Conservation (phyloP, 2,329 filamentous ascomycete species). For the Geosmithia morbida region DNA sequence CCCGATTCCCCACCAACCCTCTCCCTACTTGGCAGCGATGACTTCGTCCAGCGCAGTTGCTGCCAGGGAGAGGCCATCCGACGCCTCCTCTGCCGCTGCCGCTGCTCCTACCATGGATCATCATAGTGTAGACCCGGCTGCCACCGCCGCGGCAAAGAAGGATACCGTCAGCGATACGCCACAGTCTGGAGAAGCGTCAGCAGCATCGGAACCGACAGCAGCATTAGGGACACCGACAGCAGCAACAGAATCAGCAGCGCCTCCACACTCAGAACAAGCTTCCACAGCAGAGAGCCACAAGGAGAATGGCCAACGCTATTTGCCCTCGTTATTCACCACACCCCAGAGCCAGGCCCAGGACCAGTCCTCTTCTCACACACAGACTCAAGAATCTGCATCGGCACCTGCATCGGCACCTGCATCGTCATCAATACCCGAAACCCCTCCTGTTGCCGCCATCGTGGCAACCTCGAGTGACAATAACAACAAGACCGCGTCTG, state of each 20-base stretch:
- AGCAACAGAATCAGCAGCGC: no score
- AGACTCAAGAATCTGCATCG: background rate
- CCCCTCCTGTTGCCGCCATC: background rate
- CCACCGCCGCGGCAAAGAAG: background rate
- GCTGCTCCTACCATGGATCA: background rate
- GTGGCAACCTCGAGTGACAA: no score
- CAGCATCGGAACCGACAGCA: background rate
- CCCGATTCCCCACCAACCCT: constrained; percentile 40
- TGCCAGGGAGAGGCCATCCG: constrained; percentile 3
- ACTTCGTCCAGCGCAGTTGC: constrained; percentile 37
- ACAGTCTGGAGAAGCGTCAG: background rate
- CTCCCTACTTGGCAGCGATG: constrained; percentile 32
- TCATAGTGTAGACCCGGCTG: background rate
- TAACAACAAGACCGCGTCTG: background rate
- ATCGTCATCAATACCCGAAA: background rate
- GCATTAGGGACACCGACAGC: no score
- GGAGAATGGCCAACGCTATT: background rate
- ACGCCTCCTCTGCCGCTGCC: background rate
- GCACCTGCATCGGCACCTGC: background rate
- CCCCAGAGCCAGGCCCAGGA: background rate
- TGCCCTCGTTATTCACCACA: background rate
- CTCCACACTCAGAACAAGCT: no score
- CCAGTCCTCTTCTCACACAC: background rate
- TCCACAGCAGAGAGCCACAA: no score
- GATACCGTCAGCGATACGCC: background rate